Percentiles rank a stretch among this genome's conserved stretches.
These are phyloP conservation scores for Telopea speciosissima DNA, from an alignment of 177 flowering plant species.

Conservation along the genomic window DNA sequence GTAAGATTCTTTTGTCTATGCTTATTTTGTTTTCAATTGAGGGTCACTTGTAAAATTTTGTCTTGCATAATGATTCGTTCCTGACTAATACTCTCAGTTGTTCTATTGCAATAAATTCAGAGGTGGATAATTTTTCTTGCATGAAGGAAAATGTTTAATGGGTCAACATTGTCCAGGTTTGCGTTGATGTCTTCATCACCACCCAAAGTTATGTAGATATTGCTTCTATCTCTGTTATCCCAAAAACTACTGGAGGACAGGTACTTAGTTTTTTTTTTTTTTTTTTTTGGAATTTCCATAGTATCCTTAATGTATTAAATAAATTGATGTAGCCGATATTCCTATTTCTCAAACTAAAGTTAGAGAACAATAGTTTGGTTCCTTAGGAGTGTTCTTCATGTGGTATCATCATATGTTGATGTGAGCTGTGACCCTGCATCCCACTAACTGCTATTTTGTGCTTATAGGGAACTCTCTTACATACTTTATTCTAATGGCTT, in stretches of 20 bases:
- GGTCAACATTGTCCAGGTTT: conserved; percentile 52
- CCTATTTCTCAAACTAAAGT: not conserved
- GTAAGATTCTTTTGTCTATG: conserved; percentile 22
- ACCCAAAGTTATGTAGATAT: conserved; percentile 85
- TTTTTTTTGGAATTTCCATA: not conserved
- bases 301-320: not conserved
- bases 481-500: too few species aligned
- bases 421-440: too few species aligned
- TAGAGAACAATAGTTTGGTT: not conserved
- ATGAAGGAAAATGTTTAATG: not conserved
- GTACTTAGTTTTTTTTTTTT: conserved; percentile 24
- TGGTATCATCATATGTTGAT: not conserved
- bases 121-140: not conserved
- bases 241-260: conserved; percentile 98
- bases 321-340: not conserved
- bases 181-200: conserved; percentile 84
- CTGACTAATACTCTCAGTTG: not conserved
- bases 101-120: not conserved
- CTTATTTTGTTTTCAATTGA: not conserved
- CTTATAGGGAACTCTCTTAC: too few species aligned
- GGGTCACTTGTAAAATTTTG: not conserved
- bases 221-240: conserved; percentile 88
- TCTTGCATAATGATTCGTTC: conserved; percentile 1
- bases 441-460: too few species aligned
- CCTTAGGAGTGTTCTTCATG: not conserved